Evolutionary conservation across 2,329 filamentous ascomycete species (phyloP), one percentile per base, ranked within the genome.

Genomic region (Sphaerulina populicola): DNA sequence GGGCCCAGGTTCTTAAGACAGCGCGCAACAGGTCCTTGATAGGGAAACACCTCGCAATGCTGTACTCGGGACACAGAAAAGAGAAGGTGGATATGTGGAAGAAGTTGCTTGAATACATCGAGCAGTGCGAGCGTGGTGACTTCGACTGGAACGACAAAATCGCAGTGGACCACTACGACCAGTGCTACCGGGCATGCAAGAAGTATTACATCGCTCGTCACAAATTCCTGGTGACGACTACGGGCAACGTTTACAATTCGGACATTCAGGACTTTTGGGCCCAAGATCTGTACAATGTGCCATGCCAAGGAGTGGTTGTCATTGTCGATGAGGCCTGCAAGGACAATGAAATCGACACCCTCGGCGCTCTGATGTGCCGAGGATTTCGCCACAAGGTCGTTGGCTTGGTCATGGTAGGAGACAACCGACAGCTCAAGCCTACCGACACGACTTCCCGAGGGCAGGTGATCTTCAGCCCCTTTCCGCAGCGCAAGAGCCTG

Each of bases 241-340:
- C 57, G 2, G 57, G 57, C 27, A 60, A 60, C 30, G 48, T 56
- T 7, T 44, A 56, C 12, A 48, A 29, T 33, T 30, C 37, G 3
- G 56, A 55, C 27, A 54, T 60, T 9, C 40, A 55, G 23, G 50
- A 60, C 8, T 54, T 52, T 27, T 60, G 47, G 38, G 57, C 55
- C 5, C 44, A 38, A 21, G 50, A 53, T 42, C 51, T 47, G 45
- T 42, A 56, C 37, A 50, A 45, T 21, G 46, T 54, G 2, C 15
- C 37, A 3, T 53, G 49, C 29, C 46, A 56, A 10, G 51, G 53
- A 15, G 48, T 59, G 11, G 41, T 57, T 10, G 44, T 56, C 33
- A 45, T 59, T 21, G 35, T 59, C 8, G 57, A 59, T 23, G 57
- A 59, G 53, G 55, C 57, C 5, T 56, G 57, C 41, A 59, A 59